Conservation (phyloP, 768 basidiomycete genomes). For the Leccinum subtestaceum region DNA sequence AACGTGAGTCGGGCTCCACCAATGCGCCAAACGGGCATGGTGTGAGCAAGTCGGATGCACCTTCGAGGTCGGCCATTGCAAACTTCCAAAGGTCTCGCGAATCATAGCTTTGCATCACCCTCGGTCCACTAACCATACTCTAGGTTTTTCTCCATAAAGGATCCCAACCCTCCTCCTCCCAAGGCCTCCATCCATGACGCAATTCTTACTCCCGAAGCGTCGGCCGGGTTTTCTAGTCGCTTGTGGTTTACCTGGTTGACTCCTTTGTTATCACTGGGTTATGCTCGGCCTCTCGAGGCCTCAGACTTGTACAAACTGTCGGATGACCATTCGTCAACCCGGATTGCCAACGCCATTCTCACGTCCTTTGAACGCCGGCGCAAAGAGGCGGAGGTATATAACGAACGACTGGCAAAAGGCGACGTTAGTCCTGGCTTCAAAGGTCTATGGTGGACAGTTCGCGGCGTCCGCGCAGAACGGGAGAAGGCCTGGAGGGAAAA, state of each 20-base stretch:
- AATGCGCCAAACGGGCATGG: neutral
- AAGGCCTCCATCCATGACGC: conserved; percentile 59
- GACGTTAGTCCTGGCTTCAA: conserved; percentile 56
- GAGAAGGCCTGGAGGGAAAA: too few species aligned
- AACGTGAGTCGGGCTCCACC: neutral
- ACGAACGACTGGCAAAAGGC: conserved; percentile 62
- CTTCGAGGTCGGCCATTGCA: neutral
- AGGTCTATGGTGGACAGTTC: conserved; percentile 58
- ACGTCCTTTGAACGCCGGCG: conserved; percentile 60
- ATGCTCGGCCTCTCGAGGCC: conserved; percentile 75
- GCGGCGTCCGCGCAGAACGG: conserved; percentile 34
- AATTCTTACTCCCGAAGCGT: conserved; percentile 59
- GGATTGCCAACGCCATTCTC: conserved; percentile 61
- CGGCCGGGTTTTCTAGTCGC: conserved; percentile 55
- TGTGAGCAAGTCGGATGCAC: neutral
- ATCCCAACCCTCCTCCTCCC: conserved; percentile 37
- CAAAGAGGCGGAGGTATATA: conserved; percentile 63
- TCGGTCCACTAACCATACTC: neutral
- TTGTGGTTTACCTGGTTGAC: conserved; percentile 78
- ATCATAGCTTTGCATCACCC: neutral
- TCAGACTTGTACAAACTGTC: conserved; percentile 80
- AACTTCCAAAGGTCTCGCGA: conserved; percentile 4
- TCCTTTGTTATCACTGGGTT: conserved; percentile 68
- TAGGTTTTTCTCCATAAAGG: conserved; percentile 15
- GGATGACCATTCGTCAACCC: conserved; percentile 53